These are phyloP conservation scores for Aspergillus clavatus DNA, from an alignment of 2,329 filamentous ascomycete genomes.

Conservation along the genomic window DNA sequence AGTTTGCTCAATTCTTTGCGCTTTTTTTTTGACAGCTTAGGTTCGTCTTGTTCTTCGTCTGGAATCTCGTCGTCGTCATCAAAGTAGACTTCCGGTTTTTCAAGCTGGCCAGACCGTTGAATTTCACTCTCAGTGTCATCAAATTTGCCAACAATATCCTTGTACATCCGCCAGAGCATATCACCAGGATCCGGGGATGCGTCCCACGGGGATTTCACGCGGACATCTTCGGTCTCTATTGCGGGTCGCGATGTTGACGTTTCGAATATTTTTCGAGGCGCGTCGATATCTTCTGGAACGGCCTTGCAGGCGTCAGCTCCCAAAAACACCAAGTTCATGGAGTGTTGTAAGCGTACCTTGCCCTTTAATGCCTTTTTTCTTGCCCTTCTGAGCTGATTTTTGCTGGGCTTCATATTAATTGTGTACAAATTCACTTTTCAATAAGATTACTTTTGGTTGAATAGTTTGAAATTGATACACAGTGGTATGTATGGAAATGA, in stretches of 20 bases:
- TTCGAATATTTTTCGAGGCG: constrained; percentile 3
- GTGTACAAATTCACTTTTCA: too few relatives aligned
- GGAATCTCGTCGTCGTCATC: constrained; percentile 82
- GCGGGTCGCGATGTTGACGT: constrained; percentile 9
- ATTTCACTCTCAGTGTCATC: constrained; percentile 61
- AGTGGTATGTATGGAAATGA: too few relatives aligned
- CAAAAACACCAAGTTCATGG: too few relatives aligned
- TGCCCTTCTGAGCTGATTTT: constrained; percentile 87
- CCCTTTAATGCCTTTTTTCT: constrained; percentile 93
- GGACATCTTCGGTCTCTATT: constrained; percentile 33
- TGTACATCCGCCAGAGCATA: constrained; percentile 77
- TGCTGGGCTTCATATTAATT: constrained; percentile 64
- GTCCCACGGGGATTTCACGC: constrained; percentile 40
- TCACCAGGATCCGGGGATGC: constrained; percentile 59
- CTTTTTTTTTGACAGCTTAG: constrained; percentile 89
- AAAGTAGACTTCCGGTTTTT: constrained; percentile 81
- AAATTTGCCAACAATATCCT: constrained; percentile 76
- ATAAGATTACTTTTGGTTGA: too few relatives aligned
- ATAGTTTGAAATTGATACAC: too few relatives aligned
- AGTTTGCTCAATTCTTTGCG: constrained; percentile 86
- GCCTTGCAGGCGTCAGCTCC: constrained; percentile 28
- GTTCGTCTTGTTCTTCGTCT: constrained; percentile 62
- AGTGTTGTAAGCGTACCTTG: constrained; percentile 39
- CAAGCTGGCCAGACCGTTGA: constrained; percentile 58
- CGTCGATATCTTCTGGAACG: constrained; percentile 11